Evolutionary conservation across 2,329 filamentous ascomycete species (phyloP), one percentile per base, ranked within the genome.

Genomic region (Dothideomycetidae sp.): DNA sequence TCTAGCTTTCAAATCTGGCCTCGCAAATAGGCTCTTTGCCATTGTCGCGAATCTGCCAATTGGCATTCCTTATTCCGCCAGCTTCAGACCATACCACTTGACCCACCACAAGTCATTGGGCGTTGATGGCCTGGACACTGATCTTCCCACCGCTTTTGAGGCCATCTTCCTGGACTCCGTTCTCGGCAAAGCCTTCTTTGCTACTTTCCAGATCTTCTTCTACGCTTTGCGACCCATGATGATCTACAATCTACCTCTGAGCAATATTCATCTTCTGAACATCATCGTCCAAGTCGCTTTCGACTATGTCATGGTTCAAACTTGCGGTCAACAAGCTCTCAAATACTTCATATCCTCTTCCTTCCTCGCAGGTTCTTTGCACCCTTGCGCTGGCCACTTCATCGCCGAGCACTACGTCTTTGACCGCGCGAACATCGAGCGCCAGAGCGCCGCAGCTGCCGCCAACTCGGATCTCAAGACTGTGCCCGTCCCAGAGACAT

Each of bases 91-190:
- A 3, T 98, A 98, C 67, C 90, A 98, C 57, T 75, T 98, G 29
- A 98, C 90, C 2, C 90, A 98, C 63, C 90, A 98, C 73, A 98
- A 98, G 67, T 93, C 86, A 26, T 79, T 98, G 36, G 90, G 90
- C 44, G 88, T 98, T 35, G 83, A 93, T 52, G 90, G 90, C 40
- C 74, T 98, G 30, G 90, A 98, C 58, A 93, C 88, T 31, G 90
- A 98, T 55, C 77, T 98, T 17, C 90, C 90, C 15, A 96, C 90
- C 12, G 75, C 82, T 33, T 61, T 94, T 35, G 90, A 98, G 65
- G 88, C 85, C 45, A 63, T 93, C 55, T 80, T 98, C 57, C 78
- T 98, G 51, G 82, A 98, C 66, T 94, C 85, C 5, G 78, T 98
- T 50, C 73, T 88, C 12, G 90, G 90, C 58, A 98, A 98, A 64